Percentiles rank a stretch among this genome's conserved stretches.
Conservation (phyloP, 2,329 filamentous ascomycete genomes). For the Helminthosporium solani region DNA sequence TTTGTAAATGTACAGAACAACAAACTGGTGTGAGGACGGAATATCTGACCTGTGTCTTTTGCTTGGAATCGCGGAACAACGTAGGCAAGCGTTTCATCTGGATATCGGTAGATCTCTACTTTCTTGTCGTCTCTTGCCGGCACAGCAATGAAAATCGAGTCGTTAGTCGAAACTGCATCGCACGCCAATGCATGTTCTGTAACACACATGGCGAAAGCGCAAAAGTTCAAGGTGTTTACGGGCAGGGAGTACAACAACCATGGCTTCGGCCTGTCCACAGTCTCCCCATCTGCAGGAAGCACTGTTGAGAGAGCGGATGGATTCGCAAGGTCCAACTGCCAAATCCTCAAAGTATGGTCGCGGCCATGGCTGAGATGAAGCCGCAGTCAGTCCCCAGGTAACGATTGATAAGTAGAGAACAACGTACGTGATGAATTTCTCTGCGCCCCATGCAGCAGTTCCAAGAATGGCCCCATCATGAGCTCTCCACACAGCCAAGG, state of each 20-base stretch:
- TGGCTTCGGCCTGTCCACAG: constrained; percentile 60
- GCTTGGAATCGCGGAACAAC: constrained; percentile 51
- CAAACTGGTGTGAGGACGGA: not conserved
- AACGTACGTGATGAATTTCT: constrained; percentile 79
- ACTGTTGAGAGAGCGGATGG: constrained; percentile 65
- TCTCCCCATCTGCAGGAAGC: constrained; percentile 66
- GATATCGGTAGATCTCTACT: constrained; percentile 83
- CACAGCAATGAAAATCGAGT: constrained; percentile 68
- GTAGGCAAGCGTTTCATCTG: constrained; percentile 68
- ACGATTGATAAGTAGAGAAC: not conserved
- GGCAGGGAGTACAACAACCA: constrained; percentile 83
- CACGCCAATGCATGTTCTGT: constrained; percentile 10
- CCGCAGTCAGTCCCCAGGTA: not conserved
- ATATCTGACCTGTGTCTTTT: constrained; percentile 45
- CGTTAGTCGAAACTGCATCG: constrained; percentile 4
- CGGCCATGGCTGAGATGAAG: constrained; percentile 75
- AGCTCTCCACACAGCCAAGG: constrained; percentile 81
- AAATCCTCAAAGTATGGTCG: constrained; percentile 82
- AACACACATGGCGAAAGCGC: constrained; percentile 69
- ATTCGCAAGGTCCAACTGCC: constrained; percentile 66
- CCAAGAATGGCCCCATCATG: constrained; percentile 78
- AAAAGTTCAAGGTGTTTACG: constrained; percentile 96
- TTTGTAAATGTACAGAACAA: constrained; percentile 21
- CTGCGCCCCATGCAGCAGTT: constrained; percentile 67
- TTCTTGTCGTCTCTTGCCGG: constrained; percentile 56